A percentile compares a stretch with the other conserved stretches of the same genome.
phyloP scores from a whole-genome alignment of 192 early-diverging fungal species.

The Umbelopsis isabellina region DNA sequence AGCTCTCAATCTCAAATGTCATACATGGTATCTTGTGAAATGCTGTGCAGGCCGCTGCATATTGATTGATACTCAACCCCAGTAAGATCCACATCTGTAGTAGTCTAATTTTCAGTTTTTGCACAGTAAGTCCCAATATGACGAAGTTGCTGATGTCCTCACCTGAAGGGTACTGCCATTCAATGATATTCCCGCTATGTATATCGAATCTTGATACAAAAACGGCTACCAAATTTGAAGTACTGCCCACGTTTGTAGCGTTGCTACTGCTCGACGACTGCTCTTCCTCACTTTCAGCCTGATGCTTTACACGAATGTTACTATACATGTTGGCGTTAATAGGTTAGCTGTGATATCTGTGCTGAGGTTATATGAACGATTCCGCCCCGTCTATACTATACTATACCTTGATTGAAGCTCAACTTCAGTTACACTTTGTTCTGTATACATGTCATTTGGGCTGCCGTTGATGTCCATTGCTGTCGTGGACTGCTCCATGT shows the following conservation, averaged over 20 bases:
- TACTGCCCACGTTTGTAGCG: not conserved
- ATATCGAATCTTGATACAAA: constrained; percentile 58
- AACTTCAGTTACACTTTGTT: not conserved
- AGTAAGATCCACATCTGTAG: constrained; percentile 46
- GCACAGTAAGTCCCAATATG: not conserved
- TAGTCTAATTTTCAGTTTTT: not conserved
- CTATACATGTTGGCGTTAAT: not conserved
- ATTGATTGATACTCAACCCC: constrained; percentile 59
- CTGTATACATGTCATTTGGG: not conserved
- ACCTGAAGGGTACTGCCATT: constrained; percentile 55
- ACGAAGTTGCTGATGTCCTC: not conserved
- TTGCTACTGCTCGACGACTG: not conserved
- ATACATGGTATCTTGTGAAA: constrained; percentile 57
- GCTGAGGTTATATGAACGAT: not conserved
- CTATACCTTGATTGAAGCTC: not conserved
- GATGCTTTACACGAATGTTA: not conserved
- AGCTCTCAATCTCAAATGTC: not conserved
- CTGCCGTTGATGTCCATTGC: not conserved
- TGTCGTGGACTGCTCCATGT: not conserved
- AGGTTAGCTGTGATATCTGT: not conserved
- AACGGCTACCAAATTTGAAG: constrained; percentile 46
- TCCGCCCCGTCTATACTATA: not conserved
- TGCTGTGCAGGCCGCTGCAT: constrained; percentile 58
- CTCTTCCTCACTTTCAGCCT: not conserved
- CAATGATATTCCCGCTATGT: constrained; percentile 53